Percentiles rank a stretch among this genome's conserved stretches.
Evolutionary conservation across 106 monocot genomes (phyloP).

Genomic region (Iris macrosiphon): DNA sequence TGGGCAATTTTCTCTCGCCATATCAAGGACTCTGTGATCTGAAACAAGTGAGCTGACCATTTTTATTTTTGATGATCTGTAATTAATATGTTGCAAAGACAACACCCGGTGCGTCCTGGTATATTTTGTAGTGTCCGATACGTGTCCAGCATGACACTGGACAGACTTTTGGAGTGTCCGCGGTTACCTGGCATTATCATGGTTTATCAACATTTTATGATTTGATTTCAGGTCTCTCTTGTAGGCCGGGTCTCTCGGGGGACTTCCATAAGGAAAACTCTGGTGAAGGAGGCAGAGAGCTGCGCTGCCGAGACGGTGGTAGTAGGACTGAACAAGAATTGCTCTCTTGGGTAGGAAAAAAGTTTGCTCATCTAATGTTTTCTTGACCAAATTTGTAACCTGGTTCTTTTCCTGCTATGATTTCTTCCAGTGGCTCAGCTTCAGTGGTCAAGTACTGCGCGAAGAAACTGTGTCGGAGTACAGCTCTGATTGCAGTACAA

Average conservation of each 20-base stretch:
- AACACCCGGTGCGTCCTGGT: no score
- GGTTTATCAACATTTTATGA: neutral
- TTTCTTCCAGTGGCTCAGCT: conserved; percentile 47
- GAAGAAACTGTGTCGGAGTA: conserved; percentile 57
- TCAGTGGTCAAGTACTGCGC: conserved; percentile 73
- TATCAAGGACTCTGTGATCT: conserved; percentile 36
- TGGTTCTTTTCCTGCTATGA: no score
- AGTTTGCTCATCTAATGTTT: neutral
- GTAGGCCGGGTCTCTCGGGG: conserved; percentile 58
- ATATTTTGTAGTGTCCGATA: neutral
- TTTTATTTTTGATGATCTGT: neutral
- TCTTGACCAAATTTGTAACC: neutral
- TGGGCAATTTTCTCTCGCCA: conserved; percentile 44
- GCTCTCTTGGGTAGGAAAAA: conserved; percentile 51
- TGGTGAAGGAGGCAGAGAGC: conserved; percentile 69
- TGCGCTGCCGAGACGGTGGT: conserved; percentile 50
- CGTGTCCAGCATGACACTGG: no score
- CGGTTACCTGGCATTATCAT: neutral
- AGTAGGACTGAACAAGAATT: conserved; percentile 51
- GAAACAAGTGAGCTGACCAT: conserved; percentile 34
- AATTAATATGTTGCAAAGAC: neutral
- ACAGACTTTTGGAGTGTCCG: neutral
- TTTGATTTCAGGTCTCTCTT: conserved; percentile 44
- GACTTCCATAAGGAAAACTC: conserved; percentile 44
- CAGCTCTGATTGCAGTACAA: conserved; percentile 51